Percentiles rank a stretch among this genome's conserved stretches.
Conservation (phyloP, 2,329 filamentous ascomycete species). For the Teratosphaeria epicoccoides region DNA sequence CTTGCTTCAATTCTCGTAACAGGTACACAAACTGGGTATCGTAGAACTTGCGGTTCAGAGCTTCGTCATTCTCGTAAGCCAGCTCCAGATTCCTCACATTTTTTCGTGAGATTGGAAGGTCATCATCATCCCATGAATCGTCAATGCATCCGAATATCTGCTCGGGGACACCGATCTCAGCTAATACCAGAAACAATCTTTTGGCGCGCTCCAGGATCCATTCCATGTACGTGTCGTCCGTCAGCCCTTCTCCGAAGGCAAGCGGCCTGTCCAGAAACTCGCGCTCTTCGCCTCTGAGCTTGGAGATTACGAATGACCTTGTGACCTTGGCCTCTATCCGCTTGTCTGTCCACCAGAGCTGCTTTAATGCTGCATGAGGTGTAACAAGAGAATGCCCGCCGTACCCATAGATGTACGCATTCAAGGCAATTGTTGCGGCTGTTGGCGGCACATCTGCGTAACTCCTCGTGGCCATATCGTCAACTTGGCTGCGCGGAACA, state of each 20-base stretch:
- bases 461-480: slow-evolving; percentile 25
- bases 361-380: slow-evolving; percentile 38
- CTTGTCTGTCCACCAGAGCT: slow-evolving; percentile 61
- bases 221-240: slow-evolving; percentile 66
- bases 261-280: slow-evolving; percentile 52
- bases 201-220: slow-evolving; percentile 63
- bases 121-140: slow-evolving; percentile 65
- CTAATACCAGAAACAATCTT: slow-evolving; percentile 59
- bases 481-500: background rate
- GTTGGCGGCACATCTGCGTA: slow-evolving; percentile 27
- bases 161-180: slow-evolving; percentile 58
- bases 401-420: slow-evolving; percentile 41
- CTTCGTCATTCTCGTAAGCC: slow-evolving; percentile 49
- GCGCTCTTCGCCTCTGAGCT: slow-evolving; percentile 53
- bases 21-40: slow-evolving; percentile 61
- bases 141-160: slow-evolving; percentile 68
- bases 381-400: slow-evolving; percentile 41
- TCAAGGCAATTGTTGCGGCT: slow-evolving; percentile 32
- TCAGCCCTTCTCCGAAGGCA: slow-evolving; percentile 57
- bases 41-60: slow-evolving; percentile 58
- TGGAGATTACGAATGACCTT: slow-evolving; percentile 53
- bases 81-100: slow-evolving; percentile 55
- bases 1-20: slow-evolving; percentile 51
- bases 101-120: slow-evolving; percentile 58
- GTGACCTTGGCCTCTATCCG: slow-evolving; percentile 61